Evolutionary conservation across 2,329 filamentous ascomycete species (phyloP), one percentile per base, ranked within the genome.

Genomic region (Sarocladium strictum): DNA sequence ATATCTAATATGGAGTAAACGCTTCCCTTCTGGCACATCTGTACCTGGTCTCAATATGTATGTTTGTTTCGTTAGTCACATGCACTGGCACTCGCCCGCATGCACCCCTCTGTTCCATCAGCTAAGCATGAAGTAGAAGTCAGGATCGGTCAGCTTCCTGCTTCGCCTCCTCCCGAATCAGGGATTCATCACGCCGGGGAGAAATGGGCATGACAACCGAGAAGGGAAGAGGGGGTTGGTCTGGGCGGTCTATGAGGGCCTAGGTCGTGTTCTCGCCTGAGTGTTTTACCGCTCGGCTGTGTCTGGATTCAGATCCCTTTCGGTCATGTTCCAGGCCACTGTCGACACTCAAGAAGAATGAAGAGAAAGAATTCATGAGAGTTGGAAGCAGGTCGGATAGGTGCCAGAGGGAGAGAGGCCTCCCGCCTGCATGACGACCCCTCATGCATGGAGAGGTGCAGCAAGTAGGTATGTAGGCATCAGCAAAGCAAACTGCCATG

Each of bases 201-300:
- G 35, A 38, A 19, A 38, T 38, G 35, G 35, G 12, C 35, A 38
- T 15, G 35, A 5, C 9, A 6, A 9, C 17, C 7, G 11, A 17
- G 10, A n/a, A n/a, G n/a, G n/a, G n/a, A n/a, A n/a, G n/a, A n/a
- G n/a, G n/a, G n/a, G n/a, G n/a, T n/a, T n/a, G n/a, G n/a, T n/a
- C n/a, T n/a, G n/a, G n/a, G n/a, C n/a, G 17, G 43, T 49, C 43
- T 49, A 49, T 49, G 7, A 32, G 43, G 26, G 43, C 43, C 43
- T 49, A 19, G 43, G 26, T 27, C 43, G 3, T 49, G 17, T 9
- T n/a, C 11, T 38, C n/a, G 35, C 11, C 35, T 43, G 40, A n/a
- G 11, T 21, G 29, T 32, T 32, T 32, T 32, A 43, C n/a, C n/a
- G 43, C 19, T 24, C 43, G n/a, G 21, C 40, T 24, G 35, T 38